Evolutionary conservation across 164 flowering plant species (phyloP), one percentile per base, ranked within the genome.

Genomic region (Vitis riparia): DNA sequence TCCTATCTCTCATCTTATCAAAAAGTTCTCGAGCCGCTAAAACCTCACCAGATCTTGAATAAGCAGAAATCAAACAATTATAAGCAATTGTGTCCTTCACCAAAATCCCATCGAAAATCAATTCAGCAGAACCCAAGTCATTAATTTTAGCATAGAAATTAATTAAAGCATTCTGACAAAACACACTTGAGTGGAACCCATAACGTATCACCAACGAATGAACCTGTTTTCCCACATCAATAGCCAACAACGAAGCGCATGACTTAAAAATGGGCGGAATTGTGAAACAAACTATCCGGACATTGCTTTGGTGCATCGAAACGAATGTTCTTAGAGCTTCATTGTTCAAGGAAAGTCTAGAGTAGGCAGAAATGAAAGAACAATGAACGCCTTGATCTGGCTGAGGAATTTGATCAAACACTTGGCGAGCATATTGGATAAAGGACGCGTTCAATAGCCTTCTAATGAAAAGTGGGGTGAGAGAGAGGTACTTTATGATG

Each of bases 41-140:
- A 69, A 80, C 81, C 55, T 75, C 65, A 5, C 85, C 87, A 8
- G 65, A 58, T 63, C 79, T 83, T 0, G 89, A 81, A 66, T 75
- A 85, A 55, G 75, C 84, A 23, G 84, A 77, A 16, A 85, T 83
- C 78, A 85, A 81, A 55, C 86, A 83, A 52, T 85, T 79, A 68
- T 70, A 82, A 68, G 75, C 73, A 65, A 77, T 76, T 1, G 80
- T 65, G 74, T 85, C 88, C 74, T 78, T 85, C n/a, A 67, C 74
- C 14, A 16, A 14, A 59, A 85, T 76, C 74, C 65, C 88, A 66
- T 80, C 76, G 67, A 85, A 85, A 52, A 80, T 70, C 67, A 10
- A 49, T 55, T 71, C 72, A 16, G 86, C 84, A 11, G 81, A 79
- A 65, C 30, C 73, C 59, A 82, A 49, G 69, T 82, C 83, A 47